These are phyloP conservation scores for Monosporascus sp. DNA, from an alignment of 2,329 filamentous ascomycete species.

Conservation along the genomic window DNA sequence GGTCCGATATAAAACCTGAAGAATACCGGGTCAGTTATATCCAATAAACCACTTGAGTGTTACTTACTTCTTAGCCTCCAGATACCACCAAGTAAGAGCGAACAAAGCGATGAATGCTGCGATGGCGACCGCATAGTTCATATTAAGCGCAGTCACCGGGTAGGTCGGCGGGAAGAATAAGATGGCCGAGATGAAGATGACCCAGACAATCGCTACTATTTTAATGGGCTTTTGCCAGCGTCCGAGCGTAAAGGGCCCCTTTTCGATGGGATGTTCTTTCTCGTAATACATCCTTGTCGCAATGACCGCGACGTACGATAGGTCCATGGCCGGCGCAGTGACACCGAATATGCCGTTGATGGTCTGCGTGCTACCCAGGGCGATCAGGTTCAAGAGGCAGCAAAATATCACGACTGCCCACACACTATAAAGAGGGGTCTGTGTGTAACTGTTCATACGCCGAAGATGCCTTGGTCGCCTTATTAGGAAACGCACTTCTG, in stretches of 20 bases:
- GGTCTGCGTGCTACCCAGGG: constrained; percentile 43
- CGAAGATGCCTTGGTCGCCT: constrained; percentile 10
- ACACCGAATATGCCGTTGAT: constrained; percentile 49
- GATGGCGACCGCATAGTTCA: constrained; percentile 32
- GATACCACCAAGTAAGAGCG: constrained; percentile 42
- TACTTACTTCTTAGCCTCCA: background rate
- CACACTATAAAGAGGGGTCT: constrained; percentile 57
- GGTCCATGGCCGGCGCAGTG: constrained; percentile 45
- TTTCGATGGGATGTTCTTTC: constrained; percentile 45
- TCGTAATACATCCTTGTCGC: constrained; percentile 51
- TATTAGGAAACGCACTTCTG: background rate
- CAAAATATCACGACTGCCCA: constrained; percentile 60
- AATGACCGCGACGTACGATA: constrained; percentile 56
- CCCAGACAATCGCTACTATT: constrained; percentile 53
- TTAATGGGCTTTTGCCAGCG: constrained; percentile 51
- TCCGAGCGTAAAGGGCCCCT: constrained; percentile 54
- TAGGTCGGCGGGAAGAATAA: constrained; percentile 42
- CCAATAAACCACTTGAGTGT: background rate
- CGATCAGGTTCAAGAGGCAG: constrained; percentile 44
- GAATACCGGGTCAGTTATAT: too few species aligned
- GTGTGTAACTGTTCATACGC: constrained; percentile 45
- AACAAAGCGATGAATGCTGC: constrained; percentile 37
- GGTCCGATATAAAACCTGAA: background rate
- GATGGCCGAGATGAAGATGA: constrained; percentile 40
- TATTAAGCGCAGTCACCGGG: constrained; percentile 43